These are phyloP conservation scores for Annona squamosa DNA, from an alignment of 164 flowering plant species.

Conservation along the genomic window DNA sequence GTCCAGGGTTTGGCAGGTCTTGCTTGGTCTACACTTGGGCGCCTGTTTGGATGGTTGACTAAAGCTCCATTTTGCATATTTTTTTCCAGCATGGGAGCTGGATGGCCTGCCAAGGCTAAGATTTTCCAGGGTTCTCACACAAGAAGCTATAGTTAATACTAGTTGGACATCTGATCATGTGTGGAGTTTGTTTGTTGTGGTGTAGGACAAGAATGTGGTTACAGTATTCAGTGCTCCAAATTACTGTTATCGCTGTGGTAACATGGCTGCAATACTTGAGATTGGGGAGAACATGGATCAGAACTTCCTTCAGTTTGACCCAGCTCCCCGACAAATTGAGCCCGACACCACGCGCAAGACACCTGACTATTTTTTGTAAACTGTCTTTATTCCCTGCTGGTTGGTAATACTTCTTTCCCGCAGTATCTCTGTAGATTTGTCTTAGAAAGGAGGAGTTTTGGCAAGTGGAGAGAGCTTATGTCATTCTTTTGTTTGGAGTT, in stretches of 20 bases:
- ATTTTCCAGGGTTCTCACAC: background rate
- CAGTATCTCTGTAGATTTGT: slow-evolving; percentile 24
- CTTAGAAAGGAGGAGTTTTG: slow-evolving; percentile 23
- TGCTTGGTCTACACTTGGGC: background rate
- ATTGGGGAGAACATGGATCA: slow-evolving; percentile 45
- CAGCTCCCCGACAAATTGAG: slow-evolving; percentile 41
- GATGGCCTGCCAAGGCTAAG: background rate
- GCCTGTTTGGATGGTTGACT: background rate
- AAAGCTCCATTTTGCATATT: background rate
- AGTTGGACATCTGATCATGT: background rate
- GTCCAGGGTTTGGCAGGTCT: background rate
- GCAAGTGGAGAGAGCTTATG: slow-evolving; percentile 10
- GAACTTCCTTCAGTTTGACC: slow-evolving; percentile 44
- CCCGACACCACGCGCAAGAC: slow-evolving; percentile 46
- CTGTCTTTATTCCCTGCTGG: slow-evolving; percentile 9
- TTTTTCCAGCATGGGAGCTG: background rate
- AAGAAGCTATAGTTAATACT: background rate
- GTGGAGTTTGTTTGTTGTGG: background rate
- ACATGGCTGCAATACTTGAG: slow-evolving; percentile 51
- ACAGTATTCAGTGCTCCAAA: slow-evolving; percentile 47
- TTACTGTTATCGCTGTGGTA: slow-evolving; percentile 47
- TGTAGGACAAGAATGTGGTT: slow-evolving; percentile 43
- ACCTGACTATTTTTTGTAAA: slow-evolving; percentile 43
- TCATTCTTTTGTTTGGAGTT: slow-evolving; percentile 24
- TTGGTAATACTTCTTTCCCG: slow-evolving; percentile 16